Conservation (phyloP, 2,329 filamentous ascomycete species). For the Pseudogymnoascus sp. region DNA sequence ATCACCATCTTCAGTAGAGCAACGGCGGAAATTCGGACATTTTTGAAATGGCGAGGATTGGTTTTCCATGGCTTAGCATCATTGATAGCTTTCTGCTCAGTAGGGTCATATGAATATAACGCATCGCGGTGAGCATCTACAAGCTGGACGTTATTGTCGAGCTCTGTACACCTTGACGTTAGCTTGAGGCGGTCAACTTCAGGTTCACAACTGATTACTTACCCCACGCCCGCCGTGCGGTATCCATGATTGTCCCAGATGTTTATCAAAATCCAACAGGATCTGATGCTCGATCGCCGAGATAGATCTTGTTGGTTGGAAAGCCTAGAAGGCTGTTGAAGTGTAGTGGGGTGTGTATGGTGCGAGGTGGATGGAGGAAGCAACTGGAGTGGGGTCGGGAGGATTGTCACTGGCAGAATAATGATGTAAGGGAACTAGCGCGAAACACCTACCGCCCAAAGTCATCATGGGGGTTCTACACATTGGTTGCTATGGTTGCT, state of each 20-base stretch:
- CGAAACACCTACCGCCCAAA: conserved; percentile 5
- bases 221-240: conserved; percentile 55
- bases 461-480: conserved; percentile 3
- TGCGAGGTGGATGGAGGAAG: not conserved
- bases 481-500: conserved; percentile 6
- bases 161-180: conserved; percentile 48
- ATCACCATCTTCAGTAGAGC: conserved; percentile 98
- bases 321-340: conserved; percentile 2
- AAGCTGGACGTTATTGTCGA: conserved; percentile 76
- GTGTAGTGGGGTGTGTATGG: not conserved
- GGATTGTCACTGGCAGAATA: conserved; percentile 1
- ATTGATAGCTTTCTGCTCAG: conserved; percentile 57
- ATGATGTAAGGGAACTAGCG: not conserved
- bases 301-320: not conserved
- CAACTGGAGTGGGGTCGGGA: not conserved
- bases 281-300: not conserved
- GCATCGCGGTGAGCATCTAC: conserved; percentile 83
- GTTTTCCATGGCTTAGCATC: conserved; percentile 63
- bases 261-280: not conserved
- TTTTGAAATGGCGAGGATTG: conserved; percentile 82
- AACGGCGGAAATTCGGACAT: conserved; percentile 85
- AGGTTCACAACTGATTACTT: conserved; percentile 22
- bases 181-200: conserved; percentile 17
- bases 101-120: conserved; percentile 73
- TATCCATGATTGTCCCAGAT: conserved; percentile 35